These are phyloP conservation scores for Aspergillus carbonarius DNA, from an alignment of 2,329 filamentous ascomycete genomes.

Conservation along the genomic window DNA sequence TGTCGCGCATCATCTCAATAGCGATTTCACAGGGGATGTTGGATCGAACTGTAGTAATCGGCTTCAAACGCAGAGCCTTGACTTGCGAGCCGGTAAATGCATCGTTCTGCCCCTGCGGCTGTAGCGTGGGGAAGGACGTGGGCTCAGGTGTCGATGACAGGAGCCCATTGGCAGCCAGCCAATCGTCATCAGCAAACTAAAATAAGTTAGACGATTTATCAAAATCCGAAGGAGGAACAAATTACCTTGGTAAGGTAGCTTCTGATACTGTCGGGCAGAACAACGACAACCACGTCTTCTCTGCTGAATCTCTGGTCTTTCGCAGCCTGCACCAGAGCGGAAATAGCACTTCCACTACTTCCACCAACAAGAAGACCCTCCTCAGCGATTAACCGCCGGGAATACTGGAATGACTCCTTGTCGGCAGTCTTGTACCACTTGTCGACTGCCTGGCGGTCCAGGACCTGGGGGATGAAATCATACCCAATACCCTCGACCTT, in stretches of 20 bases:
- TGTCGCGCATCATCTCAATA: constrained; percentile 97
- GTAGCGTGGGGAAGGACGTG: constrained; percentile 32
- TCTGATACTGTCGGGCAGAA: constrained; percentile 92
- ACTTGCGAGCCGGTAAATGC: constrained; percentile 78
- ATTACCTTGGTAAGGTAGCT: constrained; percentile 86
- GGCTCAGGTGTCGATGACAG: constrained; percentile 61
- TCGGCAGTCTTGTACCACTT: constrained; percentile 99
- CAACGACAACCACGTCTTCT: constrained; percentile 83
- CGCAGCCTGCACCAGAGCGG: constrained; percentile 73
- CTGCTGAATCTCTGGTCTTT: constrained; percentile 75
- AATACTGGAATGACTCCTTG: constrained; percentile 82
- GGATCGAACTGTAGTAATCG: constrained; percentile 79
- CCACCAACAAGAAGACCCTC: constrained; percentile 93
- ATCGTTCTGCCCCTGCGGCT: constrained; percentile 53
- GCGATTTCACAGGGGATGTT: constrained; percentile 76
- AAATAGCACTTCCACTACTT: constrained; percentile 88
- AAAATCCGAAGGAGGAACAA: background rate
- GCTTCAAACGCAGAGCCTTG: constrained; percentile 81
- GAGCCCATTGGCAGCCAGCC: constrained; percentile 94
- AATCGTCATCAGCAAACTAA: constrained; percentile 93
- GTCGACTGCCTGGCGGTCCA: constrained; percentile 76
- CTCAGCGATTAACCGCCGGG: constrained; percentile 86
- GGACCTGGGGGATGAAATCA: constrained; percentile 93
- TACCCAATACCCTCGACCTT: constrained; percentile 99
- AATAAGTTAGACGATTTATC: constrained; percentile 13